Conservation (phyloP, 2,329 filamentous ascomycete species). For the Capronia coronata region DNA sequence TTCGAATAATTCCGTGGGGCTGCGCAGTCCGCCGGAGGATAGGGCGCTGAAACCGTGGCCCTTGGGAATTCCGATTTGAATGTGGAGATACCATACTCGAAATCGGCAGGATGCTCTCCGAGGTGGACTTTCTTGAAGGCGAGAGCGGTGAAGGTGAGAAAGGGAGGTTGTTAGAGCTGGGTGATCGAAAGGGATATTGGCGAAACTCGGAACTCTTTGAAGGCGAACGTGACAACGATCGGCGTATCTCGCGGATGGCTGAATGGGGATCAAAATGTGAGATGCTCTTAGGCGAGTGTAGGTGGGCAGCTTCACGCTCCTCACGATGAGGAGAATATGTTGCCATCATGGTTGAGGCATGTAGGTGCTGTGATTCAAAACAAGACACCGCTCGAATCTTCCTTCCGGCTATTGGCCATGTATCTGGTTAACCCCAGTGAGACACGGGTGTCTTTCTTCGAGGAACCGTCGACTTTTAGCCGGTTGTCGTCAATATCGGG, state of each 20-base stretch:
- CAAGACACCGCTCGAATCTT: slow-evolving; percentile 5
- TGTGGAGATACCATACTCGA: slow-evolving; percentile 46
- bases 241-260: slow-evolving; percentile 73
- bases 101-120: slow-evolving; percentile 49
- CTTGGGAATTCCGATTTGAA: slow-evolving; percentile 60
- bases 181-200: slow-evolving; percentile 44
- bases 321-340: slow-evolving; percentile 46
- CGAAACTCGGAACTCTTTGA: slow-evolving; percentile 67
- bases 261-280: slow-evolving; percentile 77
- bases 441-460: slow-evolving; percentile 1
- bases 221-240: slow-evolving; percentile 87
- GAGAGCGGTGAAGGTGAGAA: slow-evolving; percentile 51
- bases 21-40: slow-evolving; percentile 37
- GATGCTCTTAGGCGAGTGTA: slow-evolving; percentile 77
- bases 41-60: slow-evolving; percentile 53
- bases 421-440: slow-evolving; percentile 9
- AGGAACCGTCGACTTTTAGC: not conserved
- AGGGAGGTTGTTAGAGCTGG: slow-evolving; percentile 46
- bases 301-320: slow-evolving; percentile 69
- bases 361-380: slow-evolving; percentile 11
- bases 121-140: slow-evolving; percentile 49
- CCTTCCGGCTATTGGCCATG: slow-evolving; percentile 15
- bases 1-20: slow-evolving; percentile 43
- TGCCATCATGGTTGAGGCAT: slow-evolving; percentile 37
- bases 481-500: not conserved